Conservation (phyloP, 2,329 filamentous ascomycete genomes). For the Ophiostoma australiae region DNA sequence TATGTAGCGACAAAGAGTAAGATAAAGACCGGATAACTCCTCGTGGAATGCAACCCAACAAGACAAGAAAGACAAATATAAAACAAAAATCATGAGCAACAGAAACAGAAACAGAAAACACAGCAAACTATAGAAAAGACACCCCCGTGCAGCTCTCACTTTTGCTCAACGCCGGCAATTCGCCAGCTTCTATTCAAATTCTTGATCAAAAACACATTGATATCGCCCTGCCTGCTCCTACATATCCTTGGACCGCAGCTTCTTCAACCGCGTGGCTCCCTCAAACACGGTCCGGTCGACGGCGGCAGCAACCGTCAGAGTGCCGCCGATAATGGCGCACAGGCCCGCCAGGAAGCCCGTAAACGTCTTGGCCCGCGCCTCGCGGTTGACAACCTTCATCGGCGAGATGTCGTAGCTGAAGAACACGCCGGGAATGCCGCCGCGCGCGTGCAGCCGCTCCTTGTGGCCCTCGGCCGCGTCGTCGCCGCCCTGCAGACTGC, state of each 20-base stretch:
- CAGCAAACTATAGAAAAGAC: background rate
- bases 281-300: slow-evolving; percentile 90
- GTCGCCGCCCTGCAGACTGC: slow-evolving; percentile 76
- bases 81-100: background rate
- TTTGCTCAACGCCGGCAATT: background rate
- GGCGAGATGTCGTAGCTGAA: slow-evolving; percentile 99
- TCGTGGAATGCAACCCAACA: slow-evolving; percentile 4
- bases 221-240: slow-evolving; percentile 31
- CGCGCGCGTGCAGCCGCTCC: slow-evolving; percentile 81
- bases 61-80: background rate
- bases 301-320: slow-evolving; percentile 89
- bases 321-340: slow-evolving; percentile 91
- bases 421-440: slow-evolving; percentile 95
- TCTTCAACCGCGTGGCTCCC: slow-evolving; percentile 77
- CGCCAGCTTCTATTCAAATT: background rate
- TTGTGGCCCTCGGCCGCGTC: slow-evolving; percentile 85
- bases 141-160: background rate
- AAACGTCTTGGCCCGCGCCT: slow-evolving; percentile 83
- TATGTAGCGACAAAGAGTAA: background rate
- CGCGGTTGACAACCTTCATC: slow-evolving; percentile 98
- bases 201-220: background rate
- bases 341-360: slow-evolving; percentile 88
- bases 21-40: background rate
- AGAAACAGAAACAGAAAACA: background rate
- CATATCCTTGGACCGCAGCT: slow-evolving; percentile 65